Evolutionary conservation across 2,329 filamentous ascomycete species (phyloP), one percentile per base, ranked within the genome.

Genomic region (Arthrobotrys conoides): DNA sequence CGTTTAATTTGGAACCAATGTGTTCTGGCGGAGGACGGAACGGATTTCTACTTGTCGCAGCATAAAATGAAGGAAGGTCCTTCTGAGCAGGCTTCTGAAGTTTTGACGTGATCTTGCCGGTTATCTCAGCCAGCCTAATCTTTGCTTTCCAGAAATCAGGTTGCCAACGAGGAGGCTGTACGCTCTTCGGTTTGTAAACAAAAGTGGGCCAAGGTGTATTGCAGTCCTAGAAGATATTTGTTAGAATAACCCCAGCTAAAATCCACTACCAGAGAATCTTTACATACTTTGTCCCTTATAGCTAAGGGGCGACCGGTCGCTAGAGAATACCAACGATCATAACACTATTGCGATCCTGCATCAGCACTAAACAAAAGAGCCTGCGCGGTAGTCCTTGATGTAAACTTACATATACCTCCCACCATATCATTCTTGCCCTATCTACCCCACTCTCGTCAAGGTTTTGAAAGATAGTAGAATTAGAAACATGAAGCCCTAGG

Each of bases 301-400:
- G 65, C 57, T 12, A 79, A 59, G 30, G 76, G 76, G 16, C 76
- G 68, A 1, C 76, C 76, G 6, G 70, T 72, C 20, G 69, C 68
- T 5, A 79, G 38, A 5, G 76, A 79, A 49, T 79, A 79, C 76
- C 76, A 79, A 10, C 76, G 76, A 46, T 79, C 76, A 38, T 79
- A 73, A 30, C 73, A 71, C 73, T 77, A 55, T 27, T 8, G 36
- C 8, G 5, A 49, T 24, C 5, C 18, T 8, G 22, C 12, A 22
- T 51, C 18, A 59, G 66, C 22, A 24, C 51, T 20, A 38, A 61
- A 4, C 20, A 6, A 6, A 16, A 46, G 10, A 20, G 18, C 20
- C 44, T 20, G 4, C 27, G 27, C 27, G 3, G 27, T 10, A 44
- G 14, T 6, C 1, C 24, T 30, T 4, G 5, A 14, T 16, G 5